Conservation (phyloP, 257 asterid genomes). For the Echites panduratus region DNA sequence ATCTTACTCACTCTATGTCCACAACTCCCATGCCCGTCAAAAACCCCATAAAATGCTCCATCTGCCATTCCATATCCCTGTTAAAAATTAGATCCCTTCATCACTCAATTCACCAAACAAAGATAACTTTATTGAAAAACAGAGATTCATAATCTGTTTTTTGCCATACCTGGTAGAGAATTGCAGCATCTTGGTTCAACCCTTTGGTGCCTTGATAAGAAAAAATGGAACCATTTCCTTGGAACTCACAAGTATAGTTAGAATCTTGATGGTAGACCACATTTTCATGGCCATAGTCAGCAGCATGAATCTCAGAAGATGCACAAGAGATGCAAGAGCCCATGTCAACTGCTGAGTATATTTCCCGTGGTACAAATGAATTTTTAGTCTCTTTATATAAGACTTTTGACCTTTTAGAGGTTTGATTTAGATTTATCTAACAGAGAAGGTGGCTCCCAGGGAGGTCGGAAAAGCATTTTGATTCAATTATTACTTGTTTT, state of each 20-base stretch:
- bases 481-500: conserved; percentile 38
- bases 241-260: conserved; percentile 15
- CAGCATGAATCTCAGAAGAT: conserved; percentile 53
- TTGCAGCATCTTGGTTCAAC: conserved; percentile 64
- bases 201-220: conserved; percentile 71
- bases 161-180: conserved; percentile 53
- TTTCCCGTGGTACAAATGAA: conserved; percentile 18
- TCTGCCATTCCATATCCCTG: conserved; percentile 72
- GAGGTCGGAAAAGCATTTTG: conserved; percentile 32
- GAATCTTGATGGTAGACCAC: conserved; percentile 34
- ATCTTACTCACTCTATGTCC: conserved; percentile 66
- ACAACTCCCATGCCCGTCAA: conserved; percentile 80
- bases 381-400: conserved; percentile 28
- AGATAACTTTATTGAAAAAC: too few relatives aligned
- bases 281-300: conserved; percentile 53
- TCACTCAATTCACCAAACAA: too few relatives aligned
- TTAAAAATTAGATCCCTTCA: conserved; percentile 9
- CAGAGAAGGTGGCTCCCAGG: conserved; percentile 24
- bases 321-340: conserved; percentile 59
- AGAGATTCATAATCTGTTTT: too few relatives aligned
- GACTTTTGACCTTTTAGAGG: conserved; percentile 39
- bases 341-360: conserved; percentile 32
- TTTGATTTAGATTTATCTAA: conserved; percentile 21
- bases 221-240: conserved; percentile 42
- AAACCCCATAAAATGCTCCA: conserved; percentile 60